Base-by-base conservation (phyloP, 805 yeast genomes). In the Saitoella complicata region DNA sequence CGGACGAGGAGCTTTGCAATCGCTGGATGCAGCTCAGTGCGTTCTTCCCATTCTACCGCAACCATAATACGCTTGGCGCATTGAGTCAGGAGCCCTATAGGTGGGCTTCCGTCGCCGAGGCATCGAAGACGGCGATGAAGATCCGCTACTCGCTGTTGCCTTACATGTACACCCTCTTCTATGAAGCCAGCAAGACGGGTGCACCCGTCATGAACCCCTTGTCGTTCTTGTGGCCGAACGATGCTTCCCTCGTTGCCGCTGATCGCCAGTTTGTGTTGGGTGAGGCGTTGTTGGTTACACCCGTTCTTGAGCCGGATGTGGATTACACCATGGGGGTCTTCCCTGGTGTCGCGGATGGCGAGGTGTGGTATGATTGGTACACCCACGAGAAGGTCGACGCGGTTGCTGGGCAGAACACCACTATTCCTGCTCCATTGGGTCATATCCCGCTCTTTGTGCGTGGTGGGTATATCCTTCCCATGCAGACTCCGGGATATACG, bases 261-360 rank as follows among this genome's bases (percentile, higher is more conserved):
- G 88, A 80, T 47, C 81, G 82, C 59, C 76, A 80, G 57, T 82
- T 83, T 57, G 79, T 71, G 53, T 45, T 83, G 29, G 86, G 83
- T 36, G 57, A 65, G 29, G 62, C 71, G 9, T 82, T 80, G 1
- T 54, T 83, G 9, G 54, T 83, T 45, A 37, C 48, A 8, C 93
- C 94, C 4, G 72, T 81, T 2, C 71, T 79, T 1, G 71, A 69
- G 1, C 72, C 72, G 48, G 67, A 60, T 1, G 65, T 66, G 2
- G 49, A 52, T 0, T 44, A 53, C 0, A 64, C 65, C 1, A 53
- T 53, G 6, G 55, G 73, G 5, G 67, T 65, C 47, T 49, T 75
- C 32, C 79, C 80, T 0, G 48, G 49, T 9, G 34, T 29, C 21
- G 36, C 32, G 30, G 42, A 36, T 29, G 6, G 13, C 32, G 41